Percentiles rank a stretch among this genome's conserved stretches.
Evolutionary conservation across 306 rosid species (phyloP).

Genomic region (Alnus glutinosa): DNA sequence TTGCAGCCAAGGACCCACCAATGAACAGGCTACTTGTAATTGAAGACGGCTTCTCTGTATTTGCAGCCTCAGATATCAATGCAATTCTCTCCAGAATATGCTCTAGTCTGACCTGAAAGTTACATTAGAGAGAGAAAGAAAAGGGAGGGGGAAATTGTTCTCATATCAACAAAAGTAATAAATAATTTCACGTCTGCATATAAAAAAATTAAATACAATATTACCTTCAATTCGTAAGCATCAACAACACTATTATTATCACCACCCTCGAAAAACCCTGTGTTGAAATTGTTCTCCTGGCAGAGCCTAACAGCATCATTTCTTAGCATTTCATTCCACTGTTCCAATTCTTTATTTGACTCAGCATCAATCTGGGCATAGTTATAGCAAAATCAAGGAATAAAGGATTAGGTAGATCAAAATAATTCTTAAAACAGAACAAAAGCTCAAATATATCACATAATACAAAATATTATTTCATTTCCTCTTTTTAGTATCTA

Average conservation of each 20-base stretch:
- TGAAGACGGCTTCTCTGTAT: conserved; percentile 81
- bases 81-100: conserved; percentile 93
- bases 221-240: conserved; percentile 94
- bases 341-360: conserved; percentile 85
- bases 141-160: conserved; percentile 2
- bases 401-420: background rate
- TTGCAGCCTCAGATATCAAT: conserved; percentile 92
- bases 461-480: background rate
- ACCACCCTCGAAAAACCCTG: conserved; percentile 94
- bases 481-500: background rate
- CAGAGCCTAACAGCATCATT: conserved; percentile 82
- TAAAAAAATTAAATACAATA: conserved; percentile 7
- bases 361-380: conserved; percentile 78
- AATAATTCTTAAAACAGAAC: background rate
- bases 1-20: conserved; percentile 92
- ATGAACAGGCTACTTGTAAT: conserved; percentile 70
- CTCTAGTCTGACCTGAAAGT: conserved; percentile 87
- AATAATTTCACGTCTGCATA: conserved; percentile 6
- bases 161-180: conserved; percentile 6
- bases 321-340: conserved; percentile 96
- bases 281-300: conserved; percentile 85
- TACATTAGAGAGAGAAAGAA: background rate
- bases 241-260: conserved; percentile 77
- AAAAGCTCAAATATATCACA: background rate
- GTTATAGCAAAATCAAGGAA: conserved; percentile 17